Evolutionary conservation across 148 eudicot species (phyloP).

Genomic region (Camellia sinensis): DNA sequence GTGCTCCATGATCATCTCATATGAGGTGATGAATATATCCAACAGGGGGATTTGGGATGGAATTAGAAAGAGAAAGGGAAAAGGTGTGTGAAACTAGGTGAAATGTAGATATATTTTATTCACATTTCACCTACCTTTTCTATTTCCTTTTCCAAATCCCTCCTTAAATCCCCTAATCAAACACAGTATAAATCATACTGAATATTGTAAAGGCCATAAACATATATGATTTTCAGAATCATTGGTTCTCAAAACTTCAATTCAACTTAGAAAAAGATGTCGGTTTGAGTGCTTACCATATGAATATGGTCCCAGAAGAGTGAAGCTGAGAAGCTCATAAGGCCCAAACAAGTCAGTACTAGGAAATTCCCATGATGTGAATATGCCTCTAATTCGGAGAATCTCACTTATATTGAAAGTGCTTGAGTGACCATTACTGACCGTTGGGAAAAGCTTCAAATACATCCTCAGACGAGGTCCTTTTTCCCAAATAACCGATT

Average conservation of each 20-base stretch:
- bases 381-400: slow-evolving; percentile 41
- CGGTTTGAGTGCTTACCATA: slow-evolving; percentile 40
- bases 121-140: no score
- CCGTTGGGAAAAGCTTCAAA: slow-evolving; percentile 65
- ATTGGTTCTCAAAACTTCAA: not conserved
- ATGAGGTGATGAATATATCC: no score
- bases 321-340: slow-evolving; percentile 88
- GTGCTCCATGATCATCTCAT: no score
- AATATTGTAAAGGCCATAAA: not conserved
- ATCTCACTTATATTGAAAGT: slow-evolving; percentile 65
- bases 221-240: no score
- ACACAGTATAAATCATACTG: no score
- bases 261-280: not conserved
- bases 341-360: slow-evolving; percentile 80
- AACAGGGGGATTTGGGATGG: no score
- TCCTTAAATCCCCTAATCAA: no score
- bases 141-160: no score
- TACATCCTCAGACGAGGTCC: slow-evolving; percentile 89
- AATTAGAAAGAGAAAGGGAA: no score
- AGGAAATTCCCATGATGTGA: slow-evolving; percentile 62
- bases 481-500: slow-evolving; percentile 68
- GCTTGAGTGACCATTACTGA: slow-evolving; percentile 22
- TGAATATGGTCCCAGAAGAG: slow-evolving; percentile 72
- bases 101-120: no score
- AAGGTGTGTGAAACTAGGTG: no score